Evolutionary conservation across 208 protist species (phyloP).

Genomic region (Trypanosoma rangeli): DNA sequence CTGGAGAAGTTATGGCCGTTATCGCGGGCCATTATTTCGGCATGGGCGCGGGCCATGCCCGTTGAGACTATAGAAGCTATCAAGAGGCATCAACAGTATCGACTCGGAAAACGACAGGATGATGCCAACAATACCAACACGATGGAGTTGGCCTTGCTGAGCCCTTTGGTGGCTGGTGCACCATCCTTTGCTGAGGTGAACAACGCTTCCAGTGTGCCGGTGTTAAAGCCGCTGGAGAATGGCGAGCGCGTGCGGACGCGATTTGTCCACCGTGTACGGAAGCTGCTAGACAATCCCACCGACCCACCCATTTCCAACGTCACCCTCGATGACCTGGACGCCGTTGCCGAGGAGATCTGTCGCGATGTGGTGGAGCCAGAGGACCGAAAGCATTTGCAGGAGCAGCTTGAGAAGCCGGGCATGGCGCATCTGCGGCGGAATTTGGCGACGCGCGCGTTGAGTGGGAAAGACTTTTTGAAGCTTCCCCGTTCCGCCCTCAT

Average conservation of each 20-base stretch:
- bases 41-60: conserved; percentile 68
- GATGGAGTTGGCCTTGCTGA: conserved; percentile 3
- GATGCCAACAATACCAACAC: conserved; percentile 11
- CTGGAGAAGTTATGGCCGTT: conserved; percentile 66
- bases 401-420: conserved; percentile 81
- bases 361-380: conserved; percentile 62
- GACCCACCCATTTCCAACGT: conserved; percentile 33
- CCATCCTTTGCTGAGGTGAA: conserved; percentile 22
- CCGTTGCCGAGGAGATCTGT: conserved; percentile 49
- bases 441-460: conserved; percentile 91
- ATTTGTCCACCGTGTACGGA: conserved; percentile 49
- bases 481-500: conserved; percentile 93
- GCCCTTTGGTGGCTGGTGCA: conserved; percentile 11
- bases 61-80: conserved; percentile 60
- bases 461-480: conserved; percentile 84
- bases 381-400: conserved; percentile 82
- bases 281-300: conserved; percentile 56
- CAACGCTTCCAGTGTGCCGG: not conserved
- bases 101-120: conserved; percentile 25
- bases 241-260: conserved; percentile 10
- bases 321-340: conserved; percentile 36
- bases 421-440: conserved; percentile 76
- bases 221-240: not conserved
- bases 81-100: conserved; percentile 39
- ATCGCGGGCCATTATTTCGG: conserved; percentile 63